Conservation (phyloP, 2,329 filamentous ascomycete genomes). For the Curvularia verruculosa region DNA sequence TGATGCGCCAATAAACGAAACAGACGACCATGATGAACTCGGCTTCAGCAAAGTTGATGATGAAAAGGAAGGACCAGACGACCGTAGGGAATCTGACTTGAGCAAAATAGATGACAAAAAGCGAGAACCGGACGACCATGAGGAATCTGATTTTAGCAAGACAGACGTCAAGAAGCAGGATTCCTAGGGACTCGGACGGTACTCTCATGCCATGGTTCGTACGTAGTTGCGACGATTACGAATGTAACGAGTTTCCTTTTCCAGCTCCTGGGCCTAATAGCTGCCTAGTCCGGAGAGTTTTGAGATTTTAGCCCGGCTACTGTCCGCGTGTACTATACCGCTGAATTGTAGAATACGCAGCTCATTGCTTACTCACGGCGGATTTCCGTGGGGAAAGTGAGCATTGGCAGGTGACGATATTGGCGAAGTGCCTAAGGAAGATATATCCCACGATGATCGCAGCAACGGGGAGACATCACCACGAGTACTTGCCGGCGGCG, state of each 20-base stretch:
- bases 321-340: neutral
- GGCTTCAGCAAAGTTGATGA: constrained; percentile 1
- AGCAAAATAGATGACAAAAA: constrained; percentile 5
- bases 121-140: constrained; percentile 3
- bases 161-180: constrained; percentile 15
- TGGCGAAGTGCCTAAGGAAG: constrained; percentile 5
- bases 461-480: constrained; percentile 18
- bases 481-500: constrained; percentile 11
- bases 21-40: constrained; percentile 5
- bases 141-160: constrained; percentile 2
- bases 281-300: neutral
- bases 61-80: neutral
- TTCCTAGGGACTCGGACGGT: neutral
- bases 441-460: constrained; percentile 10
- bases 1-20: constrained; percentile 22
- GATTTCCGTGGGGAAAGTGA: constrained; percentile 10
- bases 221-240: neutral
- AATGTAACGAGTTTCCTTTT: neutral
- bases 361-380: neutral
- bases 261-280: neutral
- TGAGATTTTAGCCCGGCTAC: no score
- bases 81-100: constrained; percentile 6
- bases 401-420: constrained; percentile 16
- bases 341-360: neutral
- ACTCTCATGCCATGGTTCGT: neutral